A percentile compares a stretch with the other conserved stretches of the same genome.
Conservation (phyloP, 768 basidiomycete genomes). For the Suillus tomentosus region DNA sequence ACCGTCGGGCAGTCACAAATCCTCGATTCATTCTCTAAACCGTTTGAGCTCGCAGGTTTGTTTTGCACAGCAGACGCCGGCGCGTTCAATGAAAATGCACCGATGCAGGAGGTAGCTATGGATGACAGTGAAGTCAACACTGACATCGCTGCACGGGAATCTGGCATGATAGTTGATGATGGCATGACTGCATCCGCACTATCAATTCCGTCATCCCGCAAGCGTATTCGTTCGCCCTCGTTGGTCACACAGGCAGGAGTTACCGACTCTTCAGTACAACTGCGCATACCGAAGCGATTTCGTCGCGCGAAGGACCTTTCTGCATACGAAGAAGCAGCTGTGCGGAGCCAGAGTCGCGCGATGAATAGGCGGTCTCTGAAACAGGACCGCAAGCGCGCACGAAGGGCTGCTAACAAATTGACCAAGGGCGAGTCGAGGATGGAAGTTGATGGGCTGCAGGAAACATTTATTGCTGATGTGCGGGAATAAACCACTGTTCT, state of each 20-base stretch:
- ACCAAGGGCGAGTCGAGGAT: constrained; percentile 23
- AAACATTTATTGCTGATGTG: constrained; percentile 19
- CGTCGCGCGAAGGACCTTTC: constrained; percentile 57
- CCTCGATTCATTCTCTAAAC: constrained; percentile 64
- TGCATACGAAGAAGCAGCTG: constrained; percentile 52
- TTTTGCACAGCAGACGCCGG: constrained; percentile 81
- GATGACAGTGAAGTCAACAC: constrained; percentile 42
- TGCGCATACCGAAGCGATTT: constrained; percentile 55
- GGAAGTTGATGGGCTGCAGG: constrained; percentile 31
- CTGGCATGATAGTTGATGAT: constrained; percentile 43
- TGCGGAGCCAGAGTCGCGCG: constrained; percentile 50
- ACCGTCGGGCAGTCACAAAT: constrained; percentile 83
- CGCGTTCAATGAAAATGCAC: constrained; percentile 59
- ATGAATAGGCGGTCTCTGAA: constrained; percentile 61
- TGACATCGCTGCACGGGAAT: constrained; percentile 39
- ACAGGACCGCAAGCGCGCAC: constrained; percentile 62
- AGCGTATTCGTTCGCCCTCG: constrained; percentile 26
- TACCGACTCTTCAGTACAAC: constrained; percentile 40
- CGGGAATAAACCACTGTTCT: not conserved
- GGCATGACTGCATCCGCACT: constrained; percentile 36
- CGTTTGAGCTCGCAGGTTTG: constrained; percentile 80
- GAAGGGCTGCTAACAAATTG: constrained; percentile 48
- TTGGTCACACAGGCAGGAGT: constrained; percentile 35
- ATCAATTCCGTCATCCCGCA: constrained; percentile 20
- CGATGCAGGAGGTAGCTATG: constrained; percentile 41